Base-by-base conservation (phyloP, 305 asterid species). In the Fraxinus latifolia region DNA sequence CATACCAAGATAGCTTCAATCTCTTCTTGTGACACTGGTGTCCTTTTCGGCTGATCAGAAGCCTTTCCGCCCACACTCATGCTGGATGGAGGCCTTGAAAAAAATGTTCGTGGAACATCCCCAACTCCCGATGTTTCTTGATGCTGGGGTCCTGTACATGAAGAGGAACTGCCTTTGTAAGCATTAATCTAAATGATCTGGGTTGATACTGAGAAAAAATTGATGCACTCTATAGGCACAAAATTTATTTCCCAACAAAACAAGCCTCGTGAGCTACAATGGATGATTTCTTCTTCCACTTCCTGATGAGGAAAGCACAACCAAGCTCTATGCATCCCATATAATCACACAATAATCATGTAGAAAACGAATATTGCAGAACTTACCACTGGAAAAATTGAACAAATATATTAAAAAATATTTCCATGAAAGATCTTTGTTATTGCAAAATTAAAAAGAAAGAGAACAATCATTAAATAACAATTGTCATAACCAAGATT, bases 31-130 rank as follows among this genome's bases (percentile, higher is more conserved):
- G 98, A 79, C 67, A 94, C 89, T 0, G 97, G 97, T 72, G 96
- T 87, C 88, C 98, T 83, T 89, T 90, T 93, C 34, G 97, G 97
- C 86, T 93, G 97, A 83, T 93, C 95, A 68, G 97, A 92, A 84
- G 97, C 98, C 88, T 88, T 94, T 83, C 97, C 97, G 82, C 94
- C 93, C 1, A 85, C 78, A 74, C 92, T 83, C 77, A 36, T 76
- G 84, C 78, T 87, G 78, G 94, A 83, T 68, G 87, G 84, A 34
- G 91, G 82, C 90, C 90, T 89, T 71, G 94, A 86, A 82, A 92
- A 93, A 78, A 93, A 87, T 60, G 84, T 84, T 53, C 19, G 86
- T 77, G 87, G 90, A 82, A 86, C 86, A 87, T 87, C 90, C 8
- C 83, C 90, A 77, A 87, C 82, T 67, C 60, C 67, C 68, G 94